phyloP scores from a whole-genome alignment of 768 basidiomycete genomes.

The Kwoniella dejecticola region DNA sequence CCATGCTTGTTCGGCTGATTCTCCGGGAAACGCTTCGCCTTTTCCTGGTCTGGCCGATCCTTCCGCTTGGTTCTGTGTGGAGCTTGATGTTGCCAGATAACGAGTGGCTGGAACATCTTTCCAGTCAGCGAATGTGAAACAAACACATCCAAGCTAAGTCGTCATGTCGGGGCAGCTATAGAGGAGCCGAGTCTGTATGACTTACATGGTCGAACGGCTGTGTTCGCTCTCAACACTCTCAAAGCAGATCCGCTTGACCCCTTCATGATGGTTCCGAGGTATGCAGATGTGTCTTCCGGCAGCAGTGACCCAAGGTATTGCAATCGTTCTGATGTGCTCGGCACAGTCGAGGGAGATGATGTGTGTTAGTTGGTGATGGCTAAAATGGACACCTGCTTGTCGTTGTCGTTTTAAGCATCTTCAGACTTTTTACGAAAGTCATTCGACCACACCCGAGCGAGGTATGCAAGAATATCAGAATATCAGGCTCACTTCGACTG shows the following conservation, averaged over 20 bases:
- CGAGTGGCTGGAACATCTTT: neutral
- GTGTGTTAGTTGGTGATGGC: too few relatives aligned
- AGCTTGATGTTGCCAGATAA: neutral
- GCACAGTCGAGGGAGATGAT: too few relatives aligned
- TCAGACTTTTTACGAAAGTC: neutral
- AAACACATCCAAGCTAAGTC: too few relatives aligned
- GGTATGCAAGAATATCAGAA: neutral
- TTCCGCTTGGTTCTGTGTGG: constrained; percentile 11
- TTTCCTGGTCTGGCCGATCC: constrained; percentile 8
- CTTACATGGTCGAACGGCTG: constrained; percentile 2
- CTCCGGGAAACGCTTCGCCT: constrained; percentile 23
- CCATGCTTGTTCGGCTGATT: constrained; percentile 44
- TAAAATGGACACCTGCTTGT: too few relatives aligned
- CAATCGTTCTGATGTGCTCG: too few relatives aligned
- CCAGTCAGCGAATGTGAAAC: too few relatives aligned
- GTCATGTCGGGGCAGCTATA: too few relatives aligned
- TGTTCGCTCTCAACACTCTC: neutral
- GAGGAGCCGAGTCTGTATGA: too few relatives aligned
- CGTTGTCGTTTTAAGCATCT: neutral
- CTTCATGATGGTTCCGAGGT: constrained; percentile 5
- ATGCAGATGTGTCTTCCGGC: neutral
- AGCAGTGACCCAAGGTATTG: too few relatives aligned
- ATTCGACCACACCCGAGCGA: neutral
- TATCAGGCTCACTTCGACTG: neutral
- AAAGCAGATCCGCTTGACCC: constrained; percentile 15